These are phyloP conservation scores for Marasmius fiardii DNA, from an alignment of 1,284 basidiomycete species.

Conservation along the genomic window DNA sequence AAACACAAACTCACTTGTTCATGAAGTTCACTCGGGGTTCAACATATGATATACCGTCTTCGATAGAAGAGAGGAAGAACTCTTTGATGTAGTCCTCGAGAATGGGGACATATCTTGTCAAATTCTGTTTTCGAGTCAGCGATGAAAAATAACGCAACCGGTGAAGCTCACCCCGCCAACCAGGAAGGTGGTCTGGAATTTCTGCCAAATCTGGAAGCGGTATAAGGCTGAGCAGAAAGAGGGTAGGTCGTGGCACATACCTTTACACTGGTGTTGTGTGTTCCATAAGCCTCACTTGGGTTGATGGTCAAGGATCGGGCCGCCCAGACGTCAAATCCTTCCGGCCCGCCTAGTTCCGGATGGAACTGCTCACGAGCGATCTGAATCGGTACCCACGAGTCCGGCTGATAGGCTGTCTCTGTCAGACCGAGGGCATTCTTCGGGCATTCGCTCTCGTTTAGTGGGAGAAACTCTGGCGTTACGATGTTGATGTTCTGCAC, in stretches of 20 bases:
- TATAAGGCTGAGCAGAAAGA: neutral
- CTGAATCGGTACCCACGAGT: slow-evolving; percentile 51
- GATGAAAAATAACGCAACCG: neutral
- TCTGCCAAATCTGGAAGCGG: slow-evolving; percentile 61
- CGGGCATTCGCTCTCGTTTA: slow-evolving; percentile 33
- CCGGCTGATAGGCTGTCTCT: slow-evolving; percentile 37
- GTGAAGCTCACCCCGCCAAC: slow-evolving; percentile 42
- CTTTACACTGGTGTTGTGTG: slow-evolving; percentile 65
- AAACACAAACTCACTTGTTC: slow-evolving; percentile 36
- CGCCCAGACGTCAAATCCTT: slow-evolving; percentile 68
- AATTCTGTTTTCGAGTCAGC: slow-evolving; percentile 31
- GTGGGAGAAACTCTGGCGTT: slow-evolving; percentile 47
- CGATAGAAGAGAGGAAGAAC: slow-evolving; percentile 60
- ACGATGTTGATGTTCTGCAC: slow-evolving; percentile 33
- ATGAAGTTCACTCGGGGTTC: slow-evolving; percentile 72
- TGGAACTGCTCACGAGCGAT: slow-evolving; percentile 53
- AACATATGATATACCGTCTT: slow-evolving; percentile 72
- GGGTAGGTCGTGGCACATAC: slow-evolving; percentile 26
- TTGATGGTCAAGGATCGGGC: slow-evolving; percentile 57
- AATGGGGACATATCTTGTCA: slow-evolving; percentile 55
- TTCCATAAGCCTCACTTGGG: slow-evolving; percentile 65
- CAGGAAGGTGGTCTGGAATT: slow-evolving; percentile 53
- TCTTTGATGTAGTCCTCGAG: slow-evolving; percentile 56
- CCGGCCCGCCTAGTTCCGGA: slow-evolving; percentile 48
- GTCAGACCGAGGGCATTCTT: slow-evolving; percentile 36